These are phyloP conservation scores for Calonectria crousiana DNA, from an alignment of 2,329 filamentous ascomycete species.

Conservation along the genomic window DNA sequence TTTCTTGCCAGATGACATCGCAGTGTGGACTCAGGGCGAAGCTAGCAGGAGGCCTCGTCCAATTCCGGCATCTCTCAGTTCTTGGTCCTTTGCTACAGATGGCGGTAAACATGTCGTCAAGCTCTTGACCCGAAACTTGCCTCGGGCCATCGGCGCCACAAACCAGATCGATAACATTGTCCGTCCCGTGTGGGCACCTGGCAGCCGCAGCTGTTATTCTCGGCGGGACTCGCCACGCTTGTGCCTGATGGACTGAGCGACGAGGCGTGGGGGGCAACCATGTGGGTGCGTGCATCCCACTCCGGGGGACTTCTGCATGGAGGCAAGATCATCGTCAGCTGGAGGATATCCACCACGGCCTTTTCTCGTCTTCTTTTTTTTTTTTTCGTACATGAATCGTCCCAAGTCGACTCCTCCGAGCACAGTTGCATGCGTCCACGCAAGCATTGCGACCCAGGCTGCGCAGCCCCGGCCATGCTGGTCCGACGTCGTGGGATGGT, in stretches of 20 bases:
- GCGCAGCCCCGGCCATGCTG: neutral
- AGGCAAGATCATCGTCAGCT: neutral
- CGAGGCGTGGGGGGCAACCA: conserved; percentile 2
- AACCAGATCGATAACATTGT: conserved; percentile 2
- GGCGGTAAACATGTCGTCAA: neutral
- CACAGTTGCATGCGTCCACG: neutral
- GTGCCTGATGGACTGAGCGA: neutral
- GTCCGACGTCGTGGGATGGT: neutral
- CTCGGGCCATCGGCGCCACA: neutral
- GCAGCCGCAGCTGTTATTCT: neutral
- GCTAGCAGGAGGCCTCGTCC: neutral
- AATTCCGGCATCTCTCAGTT: neutral
- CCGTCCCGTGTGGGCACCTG: neutral
- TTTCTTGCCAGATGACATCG: neutral
- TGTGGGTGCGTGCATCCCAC: conserved; percentile 3
- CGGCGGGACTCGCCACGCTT: neutral
- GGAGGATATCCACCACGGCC: neutral
- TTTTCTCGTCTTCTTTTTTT: neutral
- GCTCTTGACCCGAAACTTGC: neutral
- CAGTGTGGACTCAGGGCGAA: neutral
- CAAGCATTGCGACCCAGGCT: neutral
- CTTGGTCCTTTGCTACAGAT: neutral
- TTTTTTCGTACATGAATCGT: neutral
- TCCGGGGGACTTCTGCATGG: neutral
- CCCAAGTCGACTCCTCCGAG: neutral